Evolutionary conservation across 129 eudicot genomes (phyloP).

Genomic region (Calendula officinalis): DNA sequence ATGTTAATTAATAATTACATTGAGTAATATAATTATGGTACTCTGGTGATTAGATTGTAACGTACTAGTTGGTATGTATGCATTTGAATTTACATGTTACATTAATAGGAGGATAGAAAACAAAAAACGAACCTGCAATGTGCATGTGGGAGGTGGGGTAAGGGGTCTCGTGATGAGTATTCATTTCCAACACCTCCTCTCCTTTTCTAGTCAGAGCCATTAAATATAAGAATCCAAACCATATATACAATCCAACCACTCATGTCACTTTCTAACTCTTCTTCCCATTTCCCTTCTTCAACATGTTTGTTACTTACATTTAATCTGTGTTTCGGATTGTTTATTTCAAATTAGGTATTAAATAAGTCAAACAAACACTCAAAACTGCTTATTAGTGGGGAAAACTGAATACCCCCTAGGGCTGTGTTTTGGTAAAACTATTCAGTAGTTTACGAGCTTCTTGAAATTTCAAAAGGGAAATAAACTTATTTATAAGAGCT

Average conservation of each 20-base stretch:
- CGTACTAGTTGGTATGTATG: background rate
- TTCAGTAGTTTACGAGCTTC: too few species aligned
- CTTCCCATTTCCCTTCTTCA: background rate
- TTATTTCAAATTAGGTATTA: too few species aligned
- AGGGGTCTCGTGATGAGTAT: constrained; percentile 23
- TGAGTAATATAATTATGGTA: background rate
- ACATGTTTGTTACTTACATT: too few species aligned
- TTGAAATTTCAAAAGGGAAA: too few species aligned
- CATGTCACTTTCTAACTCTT: constrained; percentile 17
- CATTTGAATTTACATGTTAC: constrained; percentile 4
- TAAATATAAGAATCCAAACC: constrained; percentile 35
- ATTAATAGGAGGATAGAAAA: constrained; percentile 3
- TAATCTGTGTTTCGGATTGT: too few species aligned
- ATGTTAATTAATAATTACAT: background rate
- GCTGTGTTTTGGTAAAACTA: too few species aligned
- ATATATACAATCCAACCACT: constrained; percentile 25
- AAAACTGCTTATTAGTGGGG: too few species aligned
- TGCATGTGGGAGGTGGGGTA: constrained; percentile 37
- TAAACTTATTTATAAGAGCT: too few species aligned
- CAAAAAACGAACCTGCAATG: constrained; percentile 27
- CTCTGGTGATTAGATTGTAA: background rate
- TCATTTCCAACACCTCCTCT: constrained; percentile 28
- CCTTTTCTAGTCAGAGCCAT: constrained; percentile 27
- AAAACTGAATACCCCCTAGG: too few species aligned
- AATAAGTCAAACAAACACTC: too few species aligned